These are phyloP conservation scores for Boletus vermiculosoides DNA, from an alignment of 768 basidiomycete genomes.

Conservation along the genomic window DNA sequence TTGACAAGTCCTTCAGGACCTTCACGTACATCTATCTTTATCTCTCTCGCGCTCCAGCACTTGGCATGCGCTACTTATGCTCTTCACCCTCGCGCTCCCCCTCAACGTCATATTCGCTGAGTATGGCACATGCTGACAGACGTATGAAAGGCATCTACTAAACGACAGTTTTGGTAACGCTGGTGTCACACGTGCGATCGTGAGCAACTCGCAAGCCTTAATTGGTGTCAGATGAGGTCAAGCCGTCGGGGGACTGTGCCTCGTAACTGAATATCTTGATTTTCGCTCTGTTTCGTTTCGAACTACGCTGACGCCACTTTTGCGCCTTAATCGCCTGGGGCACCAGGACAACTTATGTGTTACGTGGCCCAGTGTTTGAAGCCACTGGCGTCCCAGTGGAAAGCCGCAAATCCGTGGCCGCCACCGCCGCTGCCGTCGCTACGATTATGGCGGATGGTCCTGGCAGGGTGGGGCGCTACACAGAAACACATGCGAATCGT, in stretches of 20 bases:
- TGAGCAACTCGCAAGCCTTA: neutral
- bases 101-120: slow-evolving; percentile 7
- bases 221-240: neutral
- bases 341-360: neutral
- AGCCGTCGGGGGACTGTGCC: neutral
- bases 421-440: neutral
- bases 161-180: neutral
- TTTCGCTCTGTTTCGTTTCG: slow-evolving; percentile 5
- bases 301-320: neutral
- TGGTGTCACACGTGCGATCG: neutral
- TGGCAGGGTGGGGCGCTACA: neutral
- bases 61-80: slow-evolving; percentile 12
- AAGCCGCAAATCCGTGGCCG: neutral
- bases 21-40: slow-evolving; percentile 3
- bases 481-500: neutral
- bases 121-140: neutral
- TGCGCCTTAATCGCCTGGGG: neutral
- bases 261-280: neutral
- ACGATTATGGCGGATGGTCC: neutral
- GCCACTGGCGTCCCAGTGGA: neutral
- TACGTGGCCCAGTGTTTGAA: neutral
- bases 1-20: neutral
- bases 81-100: neutral
- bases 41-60: neutral
- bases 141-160: neutral